phyloP scores from a whole-genome alignment of 495 filamentous ascomycete species.

The Penicillium cosmopolitanum region DNA sequence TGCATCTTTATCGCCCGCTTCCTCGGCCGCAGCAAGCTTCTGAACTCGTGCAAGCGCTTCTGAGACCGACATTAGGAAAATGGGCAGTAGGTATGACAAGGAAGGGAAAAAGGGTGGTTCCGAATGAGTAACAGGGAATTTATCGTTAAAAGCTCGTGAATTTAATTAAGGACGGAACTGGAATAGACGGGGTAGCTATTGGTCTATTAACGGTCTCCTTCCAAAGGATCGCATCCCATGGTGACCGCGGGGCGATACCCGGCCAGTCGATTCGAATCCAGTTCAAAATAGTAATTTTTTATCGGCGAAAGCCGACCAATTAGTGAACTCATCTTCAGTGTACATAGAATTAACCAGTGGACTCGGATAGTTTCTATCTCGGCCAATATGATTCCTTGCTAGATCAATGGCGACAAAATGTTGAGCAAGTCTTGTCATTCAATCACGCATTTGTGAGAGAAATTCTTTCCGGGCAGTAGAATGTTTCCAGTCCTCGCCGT shows the following conservation, averaged over 20 bases:
- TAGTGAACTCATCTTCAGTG: not conserved
- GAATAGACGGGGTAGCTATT: not conserved
- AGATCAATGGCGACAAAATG: not conserved
- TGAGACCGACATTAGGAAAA: slow-evolving; percentile 7
- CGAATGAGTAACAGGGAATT: no score
- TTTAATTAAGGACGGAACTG: not conserved
- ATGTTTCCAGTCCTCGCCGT: not conserved
- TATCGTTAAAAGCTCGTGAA: no score
- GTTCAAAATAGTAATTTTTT: not conserved
- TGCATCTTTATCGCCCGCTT: slow-evolving; percentile 17
- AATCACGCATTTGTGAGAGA: not conserved
- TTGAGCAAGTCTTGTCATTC: not conserved
- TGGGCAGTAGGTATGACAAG: no score
- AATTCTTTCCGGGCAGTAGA: no score
- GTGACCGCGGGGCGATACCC: not conserved
- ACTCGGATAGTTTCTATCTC: not conserved
- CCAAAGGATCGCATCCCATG: not conserved
- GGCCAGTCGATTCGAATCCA: not conserved
- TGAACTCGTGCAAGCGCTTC: slow-evolving; percentile 21
- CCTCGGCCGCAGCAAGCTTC: slow-evolving; percentile 23
- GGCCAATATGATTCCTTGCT: not conserved
- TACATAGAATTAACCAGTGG: no score
- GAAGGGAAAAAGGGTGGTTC: no score
- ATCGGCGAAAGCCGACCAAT: not conserved
- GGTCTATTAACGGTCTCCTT: not conserved